These are phyloP conservation scores for Coffea eugenioides DNA, from an alignment of 257 asterid genomes.

Conservation along the genomic window DNA sequence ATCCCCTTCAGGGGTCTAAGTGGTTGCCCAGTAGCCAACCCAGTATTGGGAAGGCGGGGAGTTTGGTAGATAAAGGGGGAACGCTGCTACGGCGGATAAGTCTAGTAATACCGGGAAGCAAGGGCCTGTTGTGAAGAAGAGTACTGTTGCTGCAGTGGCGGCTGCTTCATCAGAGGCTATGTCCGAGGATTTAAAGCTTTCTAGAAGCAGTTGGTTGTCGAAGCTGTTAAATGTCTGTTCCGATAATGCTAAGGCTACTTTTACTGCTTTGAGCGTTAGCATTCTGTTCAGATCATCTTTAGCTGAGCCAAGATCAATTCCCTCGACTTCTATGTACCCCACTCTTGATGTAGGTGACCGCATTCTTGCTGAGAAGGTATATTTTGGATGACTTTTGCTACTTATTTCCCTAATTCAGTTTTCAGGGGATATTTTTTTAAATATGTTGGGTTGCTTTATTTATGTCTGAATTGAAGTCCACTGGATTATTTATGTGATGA, in stretches of 20 bases:
- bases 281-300: too few relatives aligned
- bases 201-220: slow-evolving; percentile 47
- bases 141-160: slow-evolving; percentile 4
- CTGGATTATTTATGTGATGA: neutral
- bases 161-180: slow-evolving; percentile 38
- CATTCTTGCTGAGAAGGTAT: slow-evolving; percentile 83
- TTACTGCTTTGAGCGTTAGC: too few relatives aligned
- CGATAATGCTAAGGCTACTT: too few relatives aligned
- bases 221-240: too few relatives aligned
- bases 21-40: too few relatives aligned
- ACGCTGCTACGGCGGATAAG: slow-evolving; percentile 20
- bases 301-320: too few relatives aligned
- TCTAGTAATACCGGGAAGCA: slow-evolving; percentile 1
- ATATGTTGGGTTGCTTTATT: neutral
- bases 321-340: too few relatives aligned
- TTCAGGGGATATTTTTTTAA: neutral
- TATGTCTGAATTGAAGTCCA: neutral
- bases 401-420: neutral
- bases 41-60: too few relatives aligned
- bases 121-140: slow-evolving; percentile 8
- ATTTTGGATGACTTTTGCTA: neutral
- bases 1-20: too few relatives aligned
- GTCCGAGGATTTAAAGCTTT: slow-evolving; percentile 32
- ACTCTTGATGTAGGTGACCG: too few relatives aligned
- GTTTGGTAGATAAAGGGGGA: slow-evolving; percentile 52